phyloP scores from a whole-genome alignment of 495 filamentous ascomycete genomes.

The Lophiostoma macrostomum region DNA sequence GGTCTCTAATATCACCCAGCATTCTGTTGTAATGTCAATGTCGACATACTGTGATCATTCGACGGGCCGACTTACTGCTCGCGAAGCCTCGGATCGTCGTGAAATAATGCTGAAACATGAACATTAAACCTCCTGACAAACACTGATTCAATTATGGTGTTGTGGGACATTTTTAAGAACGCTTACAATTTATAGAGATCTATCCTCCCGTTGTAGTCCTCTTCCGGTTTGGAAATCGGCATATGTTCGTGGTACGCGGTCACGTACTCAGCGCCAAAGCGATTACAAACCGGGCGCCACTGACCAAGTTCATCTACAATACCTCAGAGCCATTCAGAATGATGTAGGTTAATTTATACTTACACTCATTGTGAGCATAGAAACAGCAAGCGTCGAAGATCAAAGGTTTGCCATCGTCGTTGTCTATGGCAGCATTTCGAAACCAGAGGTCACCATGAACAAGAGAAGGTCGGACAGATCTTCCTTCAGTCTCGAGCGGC shows the following conservation, averaged over 20 bases:
- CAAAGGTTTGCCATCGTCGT: constrained; percentile 6
- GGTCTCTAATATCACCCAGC: too few species aligned
- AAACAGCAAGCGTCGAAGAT: constrained; percentile 15
- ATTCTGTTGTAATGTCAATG: too few species aligned
- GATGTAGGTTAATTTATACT: background rate
- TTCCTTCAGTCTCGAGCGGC: constrained; percentile 14
- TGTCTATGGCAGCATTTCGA: constrained; percentile 16
- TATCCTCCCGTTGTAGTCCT: constrained; percentile 36
- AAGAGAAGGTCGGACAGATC: constrained; percentile 14
- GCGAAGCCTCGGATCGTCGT: too few species aligned
- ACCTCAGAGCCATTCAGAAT: background rate
- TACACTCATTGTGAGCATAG: constrained; percentile 26
- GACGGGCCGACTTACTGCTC: too few species aligned
- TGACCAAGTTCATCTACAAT: constrained; percentile 5
- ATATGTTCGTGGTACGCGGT: constrained; percentile 26
- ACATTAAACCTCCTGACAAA: too few species aligned
- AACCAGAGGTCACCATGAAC: constrained; percentile 23
- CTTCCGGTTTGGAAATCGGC: constrained; percentile 30
- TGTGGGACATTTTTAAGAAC: too few species aligned
- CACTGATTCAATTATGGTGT: too few species aligned
- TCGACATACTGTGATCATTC: too few species aligned
- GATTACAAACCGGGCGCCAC: constrained; percentile 29
- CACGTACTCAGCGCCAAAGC: constrained; percentile 29
- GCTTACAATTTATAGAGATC: constrained; percentile 32
- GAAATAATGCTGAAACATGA: too few species aligned